phyloP scores from a whole-genome alignment of 2,329 filamentous ascomycete species.

The Fusarium succisae region DNA sequence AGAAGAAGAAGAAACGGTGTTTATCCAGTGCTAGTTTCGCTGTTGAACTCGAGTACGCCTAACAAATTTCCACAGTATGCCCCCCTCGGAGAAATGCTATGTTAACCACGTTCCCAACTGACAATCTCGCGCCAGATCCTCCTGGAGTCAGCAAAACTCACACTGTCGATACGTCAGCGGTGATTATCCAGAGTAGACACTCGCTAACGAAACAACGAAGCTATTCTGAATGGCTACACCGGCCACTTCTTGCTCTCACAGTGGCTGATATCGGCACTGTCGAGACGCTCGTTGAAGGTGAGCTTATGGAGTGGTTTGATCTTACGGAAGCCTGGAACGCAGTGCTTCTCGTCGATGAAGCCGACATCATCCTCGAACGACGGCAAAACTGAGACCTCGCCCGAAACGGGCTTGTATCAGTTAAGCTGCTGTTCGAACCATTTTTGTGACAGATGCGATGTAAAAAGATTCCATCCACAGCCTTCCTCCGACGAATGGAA shows the following conservation, averaged over 20 bases:
- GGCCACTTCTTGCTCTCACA: neutral
- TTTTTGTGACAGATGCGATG: fast-evolving
- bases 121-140: neutral
- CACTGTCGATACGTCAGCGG: neutral
- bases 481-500: neutral
- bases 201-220: neutral
- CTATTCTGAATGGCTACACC: neutral
- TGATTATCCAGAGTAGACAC: neutral
- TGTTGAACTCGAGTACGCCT: too few relatives aligned
- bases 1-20: too few relatives aligned
- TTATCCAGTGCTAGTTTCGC: too few relatives aligned
- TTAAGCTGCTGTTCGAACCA: neutral
- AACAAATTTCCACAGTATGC: too few relatives aligned
- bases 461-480: neutral
- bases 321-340: neutral
- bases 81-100: neutral
- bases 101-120: neutral
- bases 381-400: neutral
- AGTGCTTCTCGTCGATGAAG: neutral
- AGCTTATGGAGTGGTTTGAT: neutral
- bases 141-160: neutral
- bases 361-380: neutral
- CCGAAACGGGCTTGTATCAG: neutral
- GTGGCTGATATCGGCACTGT: neutral
- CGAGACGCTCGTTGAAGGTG: neutral